Conservation (phyloP, 2,329 filamentous ascomycete genomes). For the Colletotrichum truncatum region DNA sequence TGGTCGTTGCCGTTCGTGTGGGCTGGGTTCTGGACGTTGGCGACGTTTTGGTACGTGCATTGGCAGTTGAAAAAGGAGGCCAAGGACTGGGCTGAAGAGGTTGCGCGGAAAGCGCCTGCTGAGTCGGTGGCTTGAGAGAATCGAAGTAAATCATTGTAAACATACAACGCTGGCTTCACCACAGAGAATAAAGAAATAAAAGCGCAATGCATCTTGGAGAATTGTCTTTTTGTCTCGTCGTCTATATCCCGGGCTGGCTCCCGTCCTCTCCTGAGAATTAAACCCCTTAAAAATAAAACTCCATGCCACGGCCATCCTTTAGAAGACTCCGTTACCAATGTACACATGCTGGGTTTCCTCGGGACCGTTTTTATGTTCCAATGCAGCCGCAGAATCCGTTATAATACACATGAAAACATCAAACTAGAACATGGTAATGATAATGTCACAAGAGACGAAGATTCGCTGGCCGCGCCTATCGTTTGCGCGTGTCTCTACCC, state of each 20-base stretch:
- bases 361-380: constrained; percentile 6
- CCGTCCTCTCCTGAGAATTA: not conserved
- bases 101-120: not conserved
- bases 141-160: not conserved
- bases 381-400: not conserved
- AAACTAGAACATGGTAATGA: not conserved
- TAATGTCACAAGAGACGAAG: not conserved
- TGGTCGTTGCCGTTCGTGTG: constrained; percentile 37
- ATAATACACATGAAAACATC: constrained; percentile 11
- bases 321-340: constrained; percentile 8
- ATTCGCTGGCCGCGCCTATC: constrained; percentile 36
- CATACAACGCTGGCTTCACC: too few species aligned
- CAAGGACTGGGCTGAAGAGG: constrained; percentile 37
- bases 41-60: constrained; percentile 37
- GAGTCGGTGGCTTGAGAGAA: not conserved
- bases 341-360: constrained; percentile 22
- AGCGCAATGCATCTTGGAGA: too few species aligned
- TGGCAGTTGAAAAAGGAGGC: constrained; percentile 36
- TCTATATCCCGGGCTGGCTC: not conserved
- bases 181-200: too few species aligned
- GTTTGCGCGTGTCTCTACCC: constrained; percentile 66
- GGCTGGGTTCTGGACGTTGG: constrained; percentile 35
- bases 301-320: constrained; percentile 8
- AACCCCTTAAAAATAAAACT: constrained; percentile 11
- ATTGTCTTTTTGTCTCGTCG: constrained; percentile 1